Conservation (phyloP, 208 protist species). For the Crithidia expoeki region DNA sequence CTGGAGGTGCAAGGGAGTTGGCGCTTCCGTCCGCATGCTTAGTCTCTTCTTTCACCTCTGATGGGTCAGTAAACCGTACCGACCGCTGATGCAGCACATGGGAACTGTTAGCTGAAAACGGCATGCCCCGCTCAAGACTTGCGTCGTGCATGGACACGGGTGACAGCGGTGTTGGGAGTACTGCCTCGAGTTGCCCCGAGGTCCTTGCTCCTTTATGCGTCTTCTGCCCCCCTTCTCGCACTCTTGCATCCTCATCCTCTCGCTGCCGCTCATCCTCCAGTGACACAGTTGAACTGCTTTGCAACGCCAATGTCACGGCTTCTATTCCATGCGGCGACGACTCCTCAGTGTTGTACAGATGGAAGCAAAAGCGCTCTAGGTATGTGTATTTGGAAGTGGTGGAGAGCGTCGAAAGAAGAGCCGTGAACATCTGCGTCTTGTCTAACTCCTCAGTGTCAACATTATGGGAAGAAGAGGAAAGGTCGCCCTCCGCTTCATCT, state of each 20-base stretch:
- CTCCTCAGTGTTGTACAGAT: conserved; percentile 41
- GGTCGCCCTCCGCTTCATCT: neutral
- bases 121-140: neutral
- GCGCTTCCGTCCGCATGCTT: too few relatives aligned
- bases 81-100: conserved; percentile 14
- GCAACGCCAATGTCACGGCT: too few relatives aligned
- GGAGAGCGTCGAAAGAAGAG: conserved; percentile 27
- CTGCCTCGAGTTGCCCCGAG: neutral
- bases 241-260: neutral
- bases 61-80: conserved; percentile 17
- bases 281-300: too few relatives aligned
- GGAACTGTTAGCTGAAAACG: neutral
- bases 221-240: neutral
- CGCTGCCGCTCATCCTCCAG: neutral
- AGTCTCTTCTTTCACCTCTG: neutral
- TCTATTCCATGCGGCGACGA: neutral
- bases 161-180: neutral
- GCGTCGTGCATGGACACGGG: neutral
- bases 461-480: too few relatives aligned
- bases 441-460: neutral
- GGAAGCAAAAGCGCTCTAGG: conserved; percentile 54
- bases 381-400: conserved; percentile 34
- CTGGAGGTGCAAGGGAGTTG: too few relatives aligned
- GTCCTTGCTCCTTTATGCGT: neutral
- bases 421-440: conserved; percentile 27